These are phyloP conservation scores for Aleurites moluccanus DNA, from an alignment of 441 rosid genomes.

Conservation along the genomic window DNA sequence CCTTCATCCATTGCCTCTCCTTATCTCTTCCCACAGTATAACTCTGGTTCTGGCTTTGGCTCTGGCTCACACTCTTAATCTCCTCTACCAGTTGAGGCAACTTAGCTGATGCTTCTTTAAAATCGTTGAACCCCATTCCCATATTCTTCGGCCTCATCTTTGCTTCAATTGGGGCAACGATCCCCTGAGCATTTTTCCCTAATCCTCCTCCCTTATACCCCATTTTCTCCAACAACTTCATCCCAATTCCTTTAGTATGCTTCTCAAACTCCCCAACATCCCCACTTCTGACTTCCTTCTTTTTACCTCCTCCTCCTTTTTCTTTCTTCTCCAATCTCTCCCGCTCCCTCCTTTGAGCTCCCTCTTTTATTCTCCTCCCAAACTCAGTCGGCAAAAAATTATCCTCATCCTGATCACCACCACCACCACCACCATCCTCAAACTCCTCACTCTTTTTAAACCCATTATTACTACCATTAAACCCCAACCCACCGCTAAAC, in stretches of 20 bases:
- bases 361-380: constrained; percentile 63
- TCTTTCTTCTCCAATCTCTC: constrained; percentile 54
- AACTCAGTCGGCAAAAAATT: constrained; percentile 57
- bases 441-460: constrained; percentile 16
- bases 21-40: constrained; percentile 35
- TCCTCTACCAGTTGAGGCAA: constrained; percentile 57
- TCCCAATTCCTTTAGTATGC: constrained; percentile 72
- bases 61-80: constrained; percentile 37
- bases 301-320: constrained; percentile 38
- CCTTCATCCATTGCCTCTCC: constrained; percentile 60
- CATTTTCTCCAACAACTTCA: constrained; percentile 76
- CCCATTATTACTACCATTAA: constrained; percentile 21
- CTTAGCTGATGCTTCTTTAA: constrained; percentile 50
- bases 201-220: constrained; percentile 86
- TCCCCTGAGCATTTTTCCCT: constrained; percentile 78
- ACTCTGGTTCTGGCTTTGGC: constrained; percentile 22
- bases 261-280: constrained; percentile 69
- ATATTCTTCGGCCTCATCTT: constrained; percentile 73
- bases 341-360: constrained; percentile 53
- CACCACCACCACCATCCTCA: constrained; percentile 22
- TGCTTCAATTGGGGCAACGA: constrained; percentile 63
- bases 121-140: constrained; percentile 84
- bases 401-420: constrained; percentile 31
- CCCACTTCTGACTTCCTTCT: constrained; percentile 37
- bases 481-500: constrained; percentile 40